Base-by-base conservation (phyloP, 2,329 filamentous ascomycete species). In the Cordyceps farinosa region DNA sequence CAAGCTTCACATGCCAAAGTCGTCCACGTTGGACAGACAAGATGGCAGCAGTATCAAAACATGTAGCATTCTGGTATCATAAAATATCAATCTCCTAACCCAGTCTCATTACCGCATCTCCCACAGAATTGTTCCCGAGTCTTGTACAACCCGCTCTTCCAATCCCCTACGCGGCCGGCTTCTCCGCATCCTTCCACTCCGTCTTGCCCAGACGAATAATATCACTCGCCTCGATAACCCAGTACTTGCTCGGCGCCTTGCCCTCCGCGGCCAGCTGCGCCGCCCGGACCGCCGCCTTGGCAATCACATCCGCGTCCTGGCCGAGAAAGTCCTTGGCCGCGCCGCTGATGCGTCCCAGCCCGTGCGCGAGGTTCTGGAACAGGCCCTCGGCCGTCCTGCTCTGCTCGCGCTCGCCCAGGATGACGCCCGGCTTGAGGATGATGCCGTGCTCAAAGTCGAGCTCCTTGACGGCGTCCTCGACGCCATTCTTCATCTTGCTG, bases 401-500 rank as follows among this genome's bases (percentile, higher is more conserved):
- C 64, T 87, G 81, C 69, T 89, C 82, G 62, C 93, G 82, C 17
- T 84, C 73, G 3, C 93, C 93, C 2, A 92, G 74, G 68, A 97
- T 90, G 65, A 92, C 66, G 0, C 90, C 93, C 0, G 93, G 93
- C 51, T 87, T 76, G 29, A 89, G 55, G 61, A 97, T 88, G 62
- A 97, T 84, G 5, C 87, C 88, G 67, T 90, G 86, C 56, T 93
- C 90, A 71, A 97, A 97, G 5, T 79, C 88, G 4, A 94, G 77
- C 48, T 77, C 84, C 73, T 85, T 84, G 65, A 97, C 83, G 17
- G 86, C 80, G 40, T 96, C 89, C 74, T 98, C 94, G 47, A 97
- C 86, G 69, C 95, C 90, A 30, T 86, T 87, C 81, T 97, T 97
- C 91, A 97, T 95, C 74, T 80, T 67, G 78, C 85, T 66, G 76